Evolutionary conservation across 441 rosid genomes (phyloP).

Genomic region (Populus tomentosa): DNA sequence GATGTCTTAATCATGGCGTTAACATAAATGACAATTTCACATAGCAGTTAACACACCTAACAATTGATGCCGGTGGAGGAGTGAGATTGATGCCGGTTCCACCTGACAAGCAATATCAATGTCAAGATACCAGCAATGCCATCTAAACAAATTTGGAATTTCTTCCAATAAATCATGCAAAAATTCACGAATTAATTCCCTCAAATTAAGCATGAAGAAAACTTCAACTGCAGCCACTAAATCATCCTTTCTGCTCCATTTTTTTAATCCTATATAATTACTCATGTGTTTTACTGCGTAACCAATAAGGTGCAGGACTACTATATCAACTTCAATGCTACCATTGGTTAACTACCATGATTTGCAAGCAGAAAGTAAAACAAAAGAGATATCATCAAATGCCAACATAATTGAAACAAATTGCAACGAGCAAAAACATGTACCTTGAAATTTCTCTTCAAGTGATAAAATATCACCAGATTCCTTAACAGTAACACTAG

Average conservation of each 20-base stretch:
- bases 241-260: not conserved
- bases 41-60: constrained; percentile 55
- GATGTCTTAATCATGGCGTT: not conserved
- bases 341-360: not conserved
- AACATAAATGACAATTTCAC: not conserved
- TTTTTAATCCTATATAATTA: not conserved
- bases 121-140: constrained; percentile 22
- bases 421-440: not conserved
- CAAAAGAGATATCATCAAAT: not conserved
- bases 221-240: not conserved
- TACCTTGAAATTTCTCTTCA: constrained; percentile 98
- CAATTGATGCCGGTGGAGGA: constrained; percentile 84
- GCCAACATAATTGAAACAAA: not conserved
- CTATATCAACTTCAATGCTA: not conserved
- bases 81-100: constrained; percentile 99
- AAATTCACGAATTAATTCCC: not conserved
- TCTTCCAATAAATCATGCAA: not conserved
- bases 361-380: not conserved
- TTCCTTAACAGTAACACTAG: constrained; percentile 93
- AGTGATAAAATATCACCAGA: constrained; percentile 87
- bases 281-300: not conserved
- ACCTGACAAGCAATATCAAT: constrained; percentile 43
- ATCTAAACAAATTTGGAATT: not conserved
- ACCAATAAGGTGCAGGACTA: not conserved
- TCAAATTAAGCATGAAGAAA: not conserved